A percentile compares a stretch with the other conserved stretches of the same genome.
Conservation (phyloP, 1,284 basidiomycete genomes). For the Cryptococcus sp. region DNA sequence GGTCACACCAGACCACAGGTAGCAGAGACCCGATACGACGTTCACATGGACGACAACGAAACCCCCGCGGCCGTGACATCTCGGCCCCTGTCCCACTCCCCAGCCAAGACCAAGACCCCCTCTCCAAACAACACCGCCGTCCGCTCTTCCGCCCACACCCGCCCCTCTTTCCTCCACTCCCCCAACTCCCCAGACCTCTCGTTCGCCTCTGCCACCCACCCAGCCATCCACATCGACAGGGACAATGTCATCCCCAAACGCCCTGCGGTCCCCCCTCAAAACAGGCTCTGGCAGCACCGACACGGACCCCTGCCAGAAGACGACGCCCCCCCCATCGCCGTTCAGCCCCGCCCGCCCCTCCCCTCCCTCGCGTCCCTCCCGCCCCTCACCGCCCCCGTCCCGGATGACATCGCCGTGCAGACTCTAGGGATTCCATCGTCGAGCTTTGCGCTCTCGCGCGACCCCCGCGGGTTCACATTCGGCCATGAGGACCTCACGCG, state of each 20-base stretch:
- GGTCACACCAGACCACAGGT: no score
- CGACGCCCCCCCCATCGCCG: background rate
- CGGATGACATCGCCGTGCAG: background rate
- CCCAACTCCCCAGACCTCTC: no score
- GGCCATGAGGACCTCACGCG: constrained; percentile 5
- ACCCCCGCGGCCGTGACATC: no score
- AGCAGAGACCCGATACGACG: no score
- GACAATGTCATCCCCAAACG: background rate
- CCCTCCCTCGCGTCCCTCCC: background rate
- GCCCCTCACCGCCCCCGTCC: constrained; percentile 2
- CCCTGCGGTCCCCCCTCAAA: background rate
- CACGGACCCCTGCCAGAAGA: background rate
- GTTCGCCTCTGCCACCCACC: no score
- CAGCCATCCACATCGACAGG: background rate
- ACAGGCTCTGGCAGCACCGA: background rate
- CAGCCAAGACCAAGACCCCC: no score
- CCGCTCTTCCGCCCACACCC: no score
- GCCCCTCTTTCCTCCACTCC: no score
- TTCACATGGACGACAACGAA: no score
- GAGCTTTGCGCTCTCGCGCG: background rate
- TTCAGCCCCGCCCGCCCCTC: background rate
- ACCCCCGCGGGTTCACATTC: background rate
- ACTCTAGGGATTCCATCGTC: constrained; percentile 7
- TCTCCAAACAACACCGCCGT: no score
- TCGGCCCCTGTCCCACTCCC: no score